A percentile compares a stretch with the other conserved stretches of the same genome.
phyloP scores from a whole-genome alignment of 345 rosid species.

The Salix suchowensis region DNA sequence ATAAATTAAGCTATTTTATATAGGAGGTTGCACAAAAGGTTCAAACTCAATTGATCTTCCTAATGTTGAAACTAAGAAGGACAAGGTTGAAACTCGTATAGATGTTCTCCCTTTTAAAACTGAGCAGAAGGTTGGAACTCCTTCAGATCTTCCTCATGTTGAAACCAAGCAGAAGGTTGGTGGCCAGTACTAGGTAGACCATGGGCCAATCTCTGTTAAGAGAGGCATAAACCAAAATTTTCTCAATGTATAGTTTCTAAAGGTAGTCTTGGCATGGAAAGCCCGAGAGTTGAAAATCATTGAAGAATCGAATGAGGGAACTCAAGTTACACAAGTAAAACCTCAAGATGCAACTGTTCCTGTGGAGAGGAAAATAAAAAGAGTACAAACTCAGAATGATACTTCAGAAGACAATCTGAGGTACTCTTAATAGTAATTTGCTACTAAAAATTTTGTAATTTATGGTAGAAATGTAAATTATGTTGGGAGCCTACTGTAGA shows the following conservation, averaged over 20 bases:
- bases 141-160: slow-evolving; percentile 9
- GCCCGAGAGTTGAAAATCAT: slow-evolving; percentile 29
- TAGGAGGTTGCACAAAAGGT: slow-evolving; percentile 18
- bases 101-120: slow-evolving; percentile 13
- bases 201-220: slow-evolving; percentile 30
- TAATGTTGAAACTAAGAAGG: slow-evolving; percentile 13
- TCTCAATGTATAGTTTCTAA: slow-evolving; percentile 28
- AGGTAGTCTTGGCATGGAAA: slow-evolving; percentile 24
- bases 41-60: slow-evolving; percentile 11
- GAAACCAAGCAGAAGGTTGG: slow-evolving; percentile 10
- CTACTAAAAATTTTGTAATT: background rate
- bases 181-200: slow-evolving; percentile 23
- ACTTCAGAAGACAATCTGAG: slow-evolving; percentile 27
- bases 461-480: background rate
- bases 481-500: background rate
- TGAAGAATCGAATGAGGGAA: slow-evolving; percentile 34
- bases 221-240: slow-evolving; percentile 20
- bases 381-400: slow-evolving; percentile 13
- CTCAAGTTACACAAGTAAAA: slow-evolving; percentile 18
- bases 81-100: slow-evolving; percentile 20
- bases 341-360: slow-evolving; percentile 23
- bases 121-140: slow-evolving; percentile 21
- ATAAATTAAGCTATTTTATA: slow-evolving; percentile 13
- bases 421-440: slow-evolving; percentile 18
- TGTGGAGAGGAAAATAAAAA: slow-evolving; percentile 21